Evolutionary conservation across 441 rosid species (phyloP).

Genomic region (Gossypium davidsonii): DNA sequence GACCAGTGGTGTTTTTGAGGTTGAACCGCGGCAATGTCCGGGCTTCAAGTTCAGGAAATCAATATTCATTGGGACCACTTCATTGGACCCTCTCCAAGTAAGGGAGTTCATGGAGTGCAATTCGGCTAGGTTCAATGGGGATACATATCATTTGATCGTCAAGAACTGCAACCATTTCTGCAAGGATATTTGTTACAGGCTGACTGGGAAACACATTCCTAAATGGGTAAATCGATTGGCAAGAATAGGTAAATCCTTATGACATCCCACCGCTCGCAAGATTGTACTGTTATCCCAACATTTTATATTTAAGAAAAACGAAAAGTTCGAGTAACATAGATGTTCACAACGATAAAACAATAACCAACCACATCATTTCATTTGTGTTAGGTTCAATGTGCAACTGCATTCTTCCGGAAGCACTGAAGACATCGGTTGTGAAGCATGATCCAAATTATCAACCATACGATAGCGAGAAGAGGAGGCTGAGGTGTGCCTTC

Average conservation of each 20-base stretch:
- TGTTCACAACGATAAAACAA: background rate
- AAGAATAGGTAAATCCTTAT: conserved; percentile 35
- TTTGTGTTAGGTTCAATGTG: conserved; percentile 48
- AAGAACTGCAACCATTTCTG: conserved; percentile 80
- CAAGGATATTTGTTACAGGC: conserved; percentile 49
- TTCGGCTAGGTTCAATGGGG: conserved; percentile 56
- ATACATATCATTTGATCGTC: conserved; percentile 62
- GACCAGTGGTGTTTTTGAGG: conserved; percentile 68
- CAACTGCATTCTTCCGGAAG: conserved; percentile 62
- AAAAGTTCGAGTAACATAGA: background rate
- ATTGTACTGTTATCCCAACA: background rate
- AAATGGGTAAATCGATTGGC: conserved; percentile 76
- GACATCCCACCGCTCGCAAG: background rate
- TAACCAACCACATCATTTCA: background rate
- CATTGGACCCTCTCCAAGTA: conserved; percentile 52
- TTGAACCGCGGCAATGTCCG: conserved; percentile 64
- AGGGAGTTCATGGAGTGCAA: conserved; percentile 60
- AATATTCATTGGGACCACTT: conserved; percentile 58
- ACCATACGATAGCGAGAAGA: conserved; percentile 41
- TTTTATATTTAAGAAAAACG: background rate
- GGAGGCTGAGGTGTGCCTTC: conserved; percentile 41
- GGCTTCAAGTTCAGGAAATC: conserved; percentile 72
- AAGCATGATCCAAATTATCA: conserved; percentile 35
- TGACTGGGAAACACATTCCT: conserved; percentile 53
- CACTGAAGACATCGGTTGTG: conserved; percentile 46